A percentile compares a stretch with the other conserved stretches of the same genome.
These are phyloP conservation scores for Candida oleophila DNA, from an alignment of 805 yeast genomes.

Conservation along the genomic window DNA sequence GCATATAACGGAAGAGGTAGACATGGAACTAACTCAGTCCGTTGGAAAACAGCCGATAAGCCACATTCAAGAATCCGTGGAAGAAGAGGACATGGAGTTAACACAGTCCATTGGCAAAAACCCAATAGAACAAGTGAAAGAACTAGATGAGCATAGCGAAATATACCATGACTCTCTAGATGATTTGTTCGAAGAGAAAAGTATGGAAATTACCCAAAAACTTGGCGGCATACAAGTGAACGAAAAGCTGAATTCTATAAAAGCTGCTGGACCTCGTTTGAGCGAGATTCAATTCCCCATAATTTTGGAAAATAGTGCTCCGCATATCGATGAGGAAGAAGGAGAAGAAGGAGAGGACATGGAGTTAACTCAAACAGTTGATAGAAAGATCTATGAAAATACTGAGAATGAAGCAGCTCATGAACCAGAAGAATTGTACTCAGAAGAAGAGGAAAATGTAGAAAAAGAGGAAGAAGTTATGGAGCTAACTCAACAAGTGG, in stretches of 20 bases:
- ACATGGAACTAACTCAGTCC: conserved; percentile 27
- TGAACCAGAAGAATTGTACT: background rate
- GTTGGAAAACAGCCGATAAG: background rate
- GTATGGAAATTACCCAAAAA: conserved; percentile 5
- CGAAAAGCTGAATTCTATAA: no score
- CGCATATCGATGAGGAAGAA: no score
- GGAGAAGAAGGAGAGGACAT: conserved; percentile 16
- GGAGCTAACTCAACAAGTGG: conserved; percentile 21
- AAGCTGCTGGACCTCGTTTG: no score
- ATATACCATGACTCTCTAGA: background rate
- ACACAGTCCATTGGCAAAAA: background rate
- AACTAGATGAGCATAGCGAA: background rate
- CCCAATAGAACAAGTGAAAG: background rate
- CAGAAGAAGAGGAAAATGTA: background rate
- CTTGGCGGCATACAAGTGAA: background rate
- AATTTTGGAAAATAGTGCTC: conserved; percentile 3
- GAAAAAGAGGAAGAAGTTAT: conserved; percentile 14
- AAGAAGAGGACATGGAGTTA: background rate
- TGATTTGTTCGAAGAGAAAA: background rate
- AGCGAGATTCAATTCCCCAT: conserved; percentile 16
- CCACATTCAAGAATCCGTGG: background rate
- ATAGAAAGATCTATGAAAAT: background rate
- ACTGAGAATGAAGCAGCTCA: background rate
- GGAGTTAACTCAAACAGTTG: conserved; percentile 24
- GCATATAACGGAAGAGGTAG: background rate